Evolutionary conservation across 2,329 filamentous ascomycete genomes (phyloP), one percentile per base, ranked within the genome.

Genomic region (Hirsutella minnesotensis): DNA sequence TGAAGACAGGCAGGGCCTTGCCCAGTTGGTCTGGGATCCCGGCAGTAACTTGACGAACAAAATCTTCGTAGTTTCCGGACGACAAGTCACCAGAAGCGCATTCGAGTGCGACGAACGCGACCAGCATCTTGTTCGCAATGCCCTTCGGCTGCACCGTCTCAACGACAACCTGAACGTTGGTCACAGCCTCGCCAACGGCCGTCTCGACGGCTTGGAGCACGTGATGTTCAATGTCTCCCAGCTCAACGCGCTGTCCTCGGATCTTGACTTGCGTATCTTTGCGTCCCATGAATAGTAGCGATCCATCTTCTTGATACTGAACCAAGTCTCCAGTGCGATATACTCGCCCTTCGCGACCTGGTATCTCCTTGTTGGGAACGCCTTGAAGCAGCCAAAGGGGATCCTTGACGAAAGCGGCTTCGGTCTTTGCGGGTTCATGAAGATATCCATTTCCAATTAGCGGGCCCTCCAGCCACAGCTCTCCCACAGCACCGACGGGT

Each of bases 401-500:
- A 19, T 59, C 53, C 19, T 72, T 59, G 41, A 76, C 42, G 22
- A 55, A 77, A 0, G 60, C 57, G n/a, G 62, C 62, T 3, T 55
- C 52, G 0, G 72, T 76, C 47, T 69, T 69, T 16, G 56, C 54
- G 0, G 58, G 51, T 16, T 72, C 64, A 35, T 69, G 64, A 13
- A 73, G 56, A 44, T 77, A 77, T 10, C 69, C 71, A 18, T 62
- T 54, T 9, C 64, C 70, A 10, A 77, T 56, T 3, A 64, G 60
- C 2, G 68, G 67, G 0, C 67, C 67, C 39, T 63, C 62, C 19
- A 69, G 47, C 3, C 62, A 39, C 5, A 67, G 44, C 43, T 67
- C 64, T 5, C 64, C 64, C 4, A 55, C 48, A 3, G 49, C 50
- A 2, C 60, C 63, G 3, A 60, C 45, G 1, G 58, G 58, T 1